phyloP scores from a whole-genome alignment of 768 basidiomycete species.

The Lentinula sp. region DNA sequence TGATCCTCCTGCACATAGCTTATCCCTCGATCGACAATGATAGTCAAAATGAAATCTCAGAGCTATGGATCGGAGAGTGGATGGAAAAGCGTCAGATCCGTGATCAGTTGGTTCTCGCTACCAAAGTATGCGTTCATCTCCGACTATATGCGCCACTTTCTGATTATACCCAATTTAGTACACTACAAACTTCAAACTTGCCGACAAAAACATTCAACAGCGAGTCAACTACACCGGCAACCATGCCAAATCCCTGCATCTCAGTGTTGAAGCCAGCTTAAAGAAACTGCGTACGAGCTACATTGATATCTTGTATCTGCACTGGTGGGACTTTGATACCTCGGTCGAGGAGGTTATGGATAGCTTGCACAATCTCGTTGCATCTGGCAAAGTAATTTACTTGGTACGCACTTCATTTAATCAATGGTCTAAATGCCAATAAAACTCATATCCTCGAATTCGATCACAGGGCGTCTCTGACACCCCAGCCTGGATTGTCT shows the following conservation, averaged over 20 bases:
- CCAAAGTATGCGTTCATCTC: constrained; percentile 26
- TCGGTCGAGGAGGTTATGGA: constrained; percentile 10
- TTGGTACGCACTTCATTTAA: constrained; percentile 13
- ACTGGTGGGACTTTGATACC: constrained; percentile 6
- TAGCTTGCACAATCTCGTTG: constrained; percentile 33
- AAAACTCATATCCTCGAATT: not conserved
- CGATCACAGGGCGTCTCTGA: constrained; percentile 17
- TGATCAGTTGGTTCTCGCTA: constrained; percentile 42
- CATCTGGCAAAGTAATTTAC: constrained; percentile 35
- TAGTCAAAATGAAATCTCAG: constrained; percentile 50
- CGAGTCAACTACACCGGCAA: constrained; percentile 43
- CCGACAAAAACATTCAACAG: constrained; percentile 19
- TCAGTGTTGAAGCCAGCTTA: constrained; percentile 5
- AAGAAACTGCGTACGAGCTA: constrained; percentile 6
- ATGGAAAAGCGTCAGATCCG: constrained; percentile 37
- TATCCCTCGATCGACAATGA: not conserved
- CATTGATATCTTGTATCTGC: constrained; percentile 6
- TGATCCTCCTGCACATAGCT: not conserved
- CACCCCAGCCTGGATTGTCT: constrained; percentile 4
- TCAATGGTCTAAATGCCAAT: not conserved
- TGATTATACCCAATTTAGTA: constrained; percentile 25
- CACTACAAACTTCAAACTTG: constrained; percentile 22
- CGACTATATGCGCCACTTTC: not conserved
- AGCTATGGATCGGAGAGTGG: constrained; percentile 50
- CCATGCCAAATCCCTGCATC: constrained; percentile 24